A percentile compares a stretch with the other conserved stretches of the same genome.
Conservation (phyloP, 306 rosid species). For the Hippophae gyantsensis region DNA sequence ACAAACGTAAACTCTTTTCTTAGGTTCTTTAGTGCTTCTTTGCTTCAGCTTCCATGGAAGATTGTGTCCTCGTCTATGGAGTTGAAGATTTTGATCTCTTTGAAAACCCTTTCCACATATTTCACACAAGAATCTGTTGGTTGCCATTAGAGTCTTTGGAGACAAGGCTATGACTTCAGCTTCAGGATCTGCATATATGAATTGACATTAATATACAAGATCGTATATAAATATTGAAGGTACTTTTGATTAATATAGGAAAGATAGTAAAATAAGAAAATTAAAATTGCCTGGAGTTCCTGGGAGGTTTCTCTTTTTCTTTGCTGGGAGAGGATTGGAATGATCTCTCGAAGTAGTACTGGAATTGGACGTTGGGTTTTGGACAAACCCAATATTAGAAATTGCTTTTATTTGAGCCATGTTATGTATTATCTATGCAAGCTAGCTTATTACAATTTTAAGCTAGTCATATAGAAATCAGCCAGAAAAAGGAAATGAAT, state of each 20-base stretch:
- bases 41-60: slow-evolving; percentile 96
- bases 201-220: too few relatives aligned
- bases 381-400: slow-evolving; percentile 36
- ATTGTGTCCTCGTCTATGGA: slow-evolving; percentile 73
- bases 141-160: slow-evolving; percentile 77
- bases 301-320: slow-evolving; percentile 86
- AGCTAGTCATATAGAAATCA: too few relatives aligned
- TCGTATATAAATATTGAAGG: too few relatives aligned
- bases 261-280: too few relatives aligned
- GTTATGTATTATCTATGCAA: too few relatives aligned
- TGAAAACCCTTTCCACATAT: slow-evolving; percentile 84
- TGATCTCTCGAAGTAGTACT: not conserved
- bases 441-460: too few relatives aligned
- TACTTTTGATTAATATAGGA: too few relatives aligned
- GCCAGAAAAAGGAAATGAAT: slow-evolving; percentile 17
- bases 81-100: slow-evolving; percentile 86
- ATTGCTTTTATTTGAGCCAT: slow-evolving; percentile 15
- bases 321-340: slow-evolving; percentile 35
- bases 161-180: slow-evolving; percentile 85
- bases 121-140: slow-evolving; percentile 78
- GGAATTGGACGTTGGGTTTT: slow-evolving; percentile 21
- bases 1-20: slow-evolving; percentile 72
- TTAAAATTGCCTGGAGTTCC: slow-evolving; percentile 74
- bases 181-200: slow-evolving; percentile 57
- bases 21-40: slow-evolving; percentile 53